Percentiles rank a stretch among this genome's conserved stretches.
phyloP scores from a whole-genome alignment of 768 basidiomycete genomes.

The Panaeolus cyanescens region DNA sequence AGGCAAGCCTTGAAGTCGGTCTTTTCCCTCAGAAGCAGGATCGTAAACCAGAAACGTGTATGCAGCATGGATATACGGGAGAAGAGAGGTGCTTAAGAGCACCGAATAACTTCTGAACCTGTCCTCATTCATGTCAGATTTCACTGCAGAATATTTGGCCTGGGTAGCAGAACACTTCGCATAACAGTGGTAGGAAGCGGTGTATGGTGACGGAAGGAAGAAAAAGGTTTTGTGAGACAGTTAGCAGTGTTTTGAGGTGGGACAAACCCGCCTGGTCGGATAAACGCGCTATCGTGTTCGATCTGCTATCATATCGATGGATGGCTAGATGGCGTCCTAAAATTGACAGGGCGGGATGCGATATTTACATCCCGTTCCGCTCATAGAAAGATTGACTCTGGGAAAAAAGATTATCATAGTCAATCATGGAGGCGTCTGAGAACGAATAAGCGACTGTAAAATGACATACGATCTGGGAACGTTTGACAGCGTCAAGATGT shows the following conservation, averaged over 20 bases:
- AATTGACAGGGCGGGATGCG: conserved; percentile 1
- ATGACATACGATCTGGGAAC: conserved; percentile 7
- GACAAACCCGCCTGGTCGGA: conserved; percentile 5
- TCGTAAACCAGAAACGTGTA: neutral
- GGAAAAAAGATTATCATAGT: conserved; percentile 14
- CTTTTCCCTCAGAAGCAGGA: neutral
- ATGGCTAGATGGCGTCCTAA: conserved; percentile 10
- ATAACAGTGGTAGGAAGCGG: conserved; percentile 5
- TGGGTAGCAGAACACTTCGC: neutral
- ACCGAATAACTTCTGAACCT: neutral
- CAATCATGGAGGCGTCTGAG: conserved; percentile 11
- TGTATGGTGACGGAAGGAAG: conserved; percentile 10
- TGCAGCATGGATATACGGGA: neutral
- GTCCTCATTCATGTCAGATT: neutral
- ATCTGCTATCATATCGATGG: conserved; percentile 23
- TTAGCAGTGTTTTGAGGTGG: conserved; percentile 8
- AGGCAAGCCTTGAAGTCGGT: conserved; percentile 6
- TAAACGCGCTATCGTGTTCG: conserved; percentile 9
- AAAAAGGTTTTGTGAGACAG: conserved; percentile 3
- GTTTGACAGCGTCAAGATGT: conserved; percentile 1
- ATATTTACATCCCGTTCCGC: neutral
- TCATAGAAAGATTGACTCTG: neutral
- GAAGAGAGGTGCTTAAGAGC: neutral
- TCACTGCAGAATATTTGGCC: neutral
- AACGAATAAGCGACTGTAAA: conserved; percentile 5